phyloP scores from a whole-genome alignment of 2,329 filamentous ascomycete genomes.

The Neoscytalidium dimidiatum region DNA sequence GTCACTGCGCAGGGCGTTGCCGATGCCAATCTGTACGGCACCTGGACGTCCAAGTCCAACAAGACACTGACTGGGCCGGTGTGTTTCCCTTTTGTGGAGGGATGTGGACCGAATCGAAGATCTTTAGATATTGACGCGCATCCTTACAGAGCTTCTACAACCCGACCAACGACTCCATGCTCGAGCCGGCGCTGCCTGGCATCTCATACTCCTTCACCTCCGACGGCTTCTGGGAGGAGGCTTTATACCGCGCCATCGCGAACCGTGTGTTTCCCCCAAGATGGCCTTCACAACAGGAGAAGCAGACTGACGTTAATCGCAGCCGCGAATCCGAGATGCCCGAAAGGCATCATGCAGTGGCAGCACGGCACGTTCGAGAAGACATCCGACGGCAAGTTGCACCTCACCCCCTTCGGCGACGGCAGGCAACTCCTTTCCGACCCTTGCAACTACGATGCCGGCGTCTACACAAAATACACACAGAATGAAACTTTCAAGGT shows the following conservation, averaged over 20 bases:
- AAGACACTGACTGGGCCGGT: constrained; percentile 70
- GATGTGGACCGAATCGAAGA: not conserved
- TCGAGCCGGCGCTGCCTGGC: constrained; percentile 64
- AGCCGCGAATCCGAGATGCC: constrained; percentile 63
- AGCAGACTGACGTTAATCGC: constrained; percentile 27
- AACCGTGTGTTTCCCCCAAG: constrained; percentile 58
- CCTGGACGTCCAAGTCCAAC: constrained; percentile 71
- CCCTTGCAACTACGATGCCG: constrained; percentile 59
- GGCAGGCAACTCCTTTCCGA: constrained; percentile 67
- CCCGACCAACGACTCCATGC: constrained; percentile 64
- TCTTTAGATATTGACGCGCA: not conserved
- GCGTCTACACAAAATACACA: constrained; percentile 67
- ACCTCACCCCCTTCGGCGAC: constrained; percentile 63
- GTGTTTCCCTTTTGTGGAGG: constrained; percentile 32
- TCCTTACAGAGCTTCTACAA: constrained; percentile 67
- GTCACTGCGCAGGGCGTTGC: constrained; percentile 40
- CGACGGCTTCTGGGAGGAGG: constrained; percentile 68
- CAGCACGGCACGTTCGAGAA: constrained; percentile 68
- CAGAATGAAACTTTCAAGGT: constrained; percentile 65
- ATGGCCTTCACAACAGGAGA: not conserved
- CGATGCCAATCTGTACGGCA: constrained; percentile 62
- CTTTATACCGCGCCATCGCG: constrained; percentile 68
- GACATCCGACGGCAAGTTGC: constrained; percentile 59
- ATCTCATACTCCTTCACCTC: constrained; percentile 74
- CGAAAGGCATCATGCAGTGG: constrained; percentile 69